Percentiles rank a stretch among this genome's conserved stretches.
These are phyloP conservation scores for Pontederia crassipes DNA, from an alignment of 176 grass and related monocot genomes.

Conservation along the genomic window DNA sequence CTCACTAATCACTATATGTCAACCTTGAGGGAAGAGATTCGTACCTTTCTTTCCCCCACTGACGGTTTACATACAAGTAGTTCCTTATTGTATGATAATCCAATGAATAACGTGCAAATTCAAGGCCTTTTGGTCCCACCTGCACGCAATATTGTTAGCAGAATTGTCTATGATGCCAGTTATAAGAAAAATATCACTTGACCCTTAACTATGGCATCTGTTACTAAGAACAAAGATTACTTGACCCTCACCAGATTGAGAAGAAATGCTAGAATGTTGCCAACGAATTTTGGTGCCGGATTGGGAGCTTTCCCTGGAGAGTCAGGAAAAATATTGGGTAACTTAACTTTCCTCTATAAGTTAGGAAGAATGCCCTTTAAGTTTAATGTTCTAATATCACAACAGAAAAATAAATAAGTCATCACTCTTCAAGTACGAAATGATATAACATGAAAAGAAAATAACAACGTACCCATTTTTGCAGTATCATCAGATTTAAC, in stretches of 20 bases:
- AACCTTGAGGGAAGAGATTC: neutral
- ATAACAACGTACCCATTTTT: conserved; percentile 48
- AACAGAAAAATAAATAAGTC: no score
- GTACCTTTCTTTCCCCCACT: conserved; percentile 76
- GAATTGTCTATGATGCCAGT: neutral
- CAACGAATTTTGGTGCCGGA: conserved; percentile 72
- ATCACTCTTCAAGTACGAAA: no score
- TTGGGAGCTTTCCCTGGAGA: conserved; percentile 61
- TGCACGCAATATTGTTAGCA: conserved; percentile 16
- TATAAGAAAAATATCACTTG: neutral
- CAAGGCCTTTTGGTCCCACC: conserved; percentile 88
- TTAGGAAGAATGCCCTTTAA: no score
- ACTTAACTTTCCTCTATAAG: no score
- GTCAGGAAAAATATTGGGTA: neutral
- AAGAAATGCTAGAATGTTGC: conserved; percentile 70
- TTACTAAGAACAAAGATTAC: neutral
- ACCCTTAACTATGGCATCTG: neutral
- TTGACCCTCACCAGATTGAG: conserved; percentile 52
- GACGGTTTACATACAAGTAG: conserved; percentile 63
- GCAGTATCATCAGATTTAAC: conserved; percentile 90
- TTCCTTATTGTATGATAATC: conserved; percentile 93
- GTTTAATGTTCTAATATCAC: no score
- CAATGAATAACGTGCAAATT: conserved; percentile 93
- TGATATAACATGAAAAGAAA: neutral
- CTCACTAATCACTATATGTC: neutral